Conservation (phyloP, 306 rosid species). For the Ochetophila trinervis region DNA sequence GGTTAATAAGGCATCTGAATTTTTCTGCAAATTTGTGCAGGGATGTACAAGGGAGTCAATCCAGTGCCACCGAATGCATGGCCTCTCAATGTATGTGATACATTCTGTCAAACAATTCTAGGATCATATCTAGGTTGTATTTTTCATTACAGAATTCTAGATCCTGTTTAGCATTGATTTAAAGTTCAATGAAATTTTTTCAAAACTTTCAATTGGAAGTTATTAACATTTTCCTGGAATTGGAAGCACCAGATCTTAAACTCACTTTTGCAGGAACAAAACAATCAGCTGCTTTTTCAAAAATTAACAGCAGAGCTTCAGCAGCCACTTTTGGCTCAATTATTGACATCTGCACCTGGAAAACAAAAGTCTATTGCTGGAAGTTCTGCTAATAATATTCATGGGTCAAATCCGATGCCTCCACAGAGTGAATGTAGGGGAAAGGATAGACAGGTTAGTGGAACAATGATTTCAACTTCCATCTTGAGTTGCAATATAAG, state of each 20-base stretch:
- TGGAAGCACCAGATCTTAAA: constrained; percentile 22
- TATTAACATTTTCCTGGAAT: constrained; percentile 9
- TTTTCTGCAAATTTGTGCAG: constrained; percentile 32
- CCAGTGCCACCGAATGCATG: constrained; percentile 19
- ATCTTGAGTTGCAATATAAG: constrained; percentile 8
- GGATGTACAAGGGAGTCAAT: constrained; percentile 24
- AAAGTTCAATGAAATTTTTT: constrained; percentile 18
- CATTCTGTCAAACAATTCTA: constrained; percentile 19
- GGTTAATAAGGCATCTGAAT: not conserved
- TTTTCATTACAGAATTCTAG: not conserved
- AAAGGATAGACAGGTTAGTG: constrained; percentile 36
- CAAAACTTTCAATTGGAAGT: constrained; percentile 13
- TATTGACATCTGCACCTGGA: constrained; percentile 14
- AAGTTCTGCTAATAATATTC: constrained; percentile 17
- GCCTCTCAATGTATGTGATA: constrained; percentile 42
- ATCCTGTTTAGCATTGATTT: not conserved
- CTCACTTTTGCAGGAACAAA: constrained; percentile 37
- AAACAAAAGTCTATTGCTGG: constrained; percentile 23
- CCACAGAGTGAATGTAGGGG: constrained; percentile 21
- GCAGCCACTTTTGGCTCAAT: constrained; percentile 29
- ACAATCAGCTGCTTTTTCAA: constrained; percentile 24
- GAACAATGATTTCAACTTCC: constrained; percentile 12
- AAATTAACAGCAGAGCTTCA: constrained; percentile 31
- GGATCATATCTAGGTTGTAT: constrained; percentile 5
- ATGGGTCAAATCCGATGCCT: constrained; percentile 21